Conservation (phyloP, 2,329 filamentous ascomycete genomes). For the Fusarium piperis region DNA sequence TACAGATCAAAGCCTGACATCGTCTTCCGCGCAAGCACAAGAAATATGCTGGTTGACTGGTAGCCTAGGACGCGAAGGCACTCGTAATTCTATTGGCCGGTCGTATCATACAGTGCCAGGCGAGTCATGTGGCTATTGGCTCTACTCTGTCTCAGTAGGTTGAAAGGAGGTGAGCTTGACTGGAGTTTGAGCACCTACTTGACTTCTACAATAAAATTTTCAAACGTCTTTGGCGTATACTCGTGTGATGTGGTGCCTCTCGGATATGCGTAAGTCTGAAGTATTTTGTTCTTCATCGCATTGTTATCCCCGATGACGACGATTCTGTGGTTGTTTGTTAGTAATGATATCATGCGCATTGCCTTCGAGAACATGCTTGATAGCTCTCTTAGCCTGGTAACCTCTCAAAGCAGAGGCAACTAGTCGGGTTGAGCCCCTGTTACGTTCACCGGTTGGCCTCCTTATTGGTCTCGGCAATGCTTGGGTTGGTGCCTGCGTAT, state of each 20-base stretch:
- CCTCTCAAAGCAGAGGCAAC: background rate
- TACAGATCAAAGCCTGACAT: background rate
- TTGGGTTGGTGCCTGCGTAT: background rate
- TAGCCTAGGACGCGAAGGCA: background rate
- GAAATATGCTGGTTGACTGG: background rate
- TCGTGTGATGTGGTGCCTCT: background rate
- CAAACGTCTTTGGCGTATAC: constrained; percentile 1
- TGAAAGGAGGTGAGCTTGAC: background rate
- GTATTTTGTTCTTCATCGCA: background rate
- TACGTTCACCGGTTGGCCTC: background rate
- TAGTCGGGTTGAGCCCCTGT: background rate
- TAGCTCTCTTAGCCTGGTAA: background rate
- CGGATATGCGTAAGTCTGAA: background rate
- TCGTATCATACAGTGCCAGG: background rate
- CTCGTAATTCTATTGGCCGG: background rate
- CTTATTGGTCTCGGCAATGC: background rate
- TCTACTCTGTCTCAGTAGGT: background rate
- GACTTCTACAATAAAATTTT: constrained; percentile 7
- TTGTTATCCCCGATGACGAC: background rate
- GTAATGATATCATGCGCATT: too few species aligned
- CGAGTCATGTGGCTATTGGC: background rate
- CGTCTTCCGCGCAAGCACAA: background rate
- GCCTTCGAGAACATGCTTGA: background rate
- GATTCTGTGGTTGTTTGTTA: background rate
- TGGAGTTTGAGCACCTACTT: background rate